These are phyloP conservation scores for Fusarium piperis DNA, from an alignment of 2,329 filamentous ascomycete species.

Conservation along the genomic window DNA sequence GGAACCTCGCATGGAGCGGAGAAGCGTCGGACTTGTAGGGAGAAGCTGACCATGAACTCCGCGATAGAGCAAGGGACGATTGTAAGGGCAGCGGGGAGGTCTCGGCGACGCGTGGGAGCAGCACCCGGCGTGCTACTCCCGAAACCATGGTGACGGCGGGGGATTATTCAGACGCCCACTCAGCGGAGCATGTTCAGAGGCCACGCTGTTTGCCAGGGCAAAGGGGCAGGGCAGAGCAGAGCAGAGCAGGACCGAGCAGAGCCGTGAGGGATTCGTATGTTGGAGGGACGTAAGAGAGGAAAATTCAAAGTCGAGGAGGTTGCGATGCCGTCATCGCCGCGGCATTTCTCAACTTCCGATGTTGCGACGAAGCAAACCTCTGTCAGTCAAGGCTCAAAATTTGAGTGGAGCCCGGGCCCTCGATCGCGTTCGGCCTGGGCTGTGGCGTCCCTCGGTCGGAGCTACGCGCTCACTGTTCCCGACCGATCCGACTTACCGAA, in stretches of 20 bases:
- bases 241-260: background rate
- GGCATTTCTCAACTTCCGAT: conserved; percentile 47
- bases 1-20: conserved; percentile 25
- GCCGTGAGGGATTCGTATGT: conserved; percentile 7
- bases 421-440: background rate
- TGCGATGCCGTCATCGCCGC: conserved; percentile 49
- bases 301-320: conserved; percentile 36
- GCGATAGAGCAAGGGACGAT: conserved; percentile 34
- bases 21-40: conserved; percentile 27
- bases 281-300: conserved; percentile 20
- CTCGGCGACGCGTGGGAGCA: conserved; percentile 58
- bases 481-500: conserved; percentile 34
- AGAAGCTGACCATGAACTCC: conserved; percentile 33
- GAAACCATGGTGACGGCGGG: conserved; percentile 56
- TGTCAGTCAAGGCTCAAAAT: conserved; percentile 21
- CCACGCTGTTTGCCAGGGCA: conserved; percentile 24
- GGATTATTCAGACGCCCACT: conserved; percentile 37
- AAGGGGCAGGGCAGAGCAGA: background rate
- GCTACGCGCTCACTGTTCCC: conserved; percentile 24
- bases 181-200: conserved; percentile 45
- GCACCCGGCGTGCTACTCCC: conserved; percentile 59
- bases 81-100: conserved; percentile 40
- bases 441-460: conserved; percentile 36
- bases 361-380: conserved; percentile 35
- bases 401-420: conserved; percentile 32